Percentiles rank a stretch among this genome's conserved stretches.
Conservation (phyloP, 1,284 basidiomycete species). For the Takashimella tepidaria region DNA sequence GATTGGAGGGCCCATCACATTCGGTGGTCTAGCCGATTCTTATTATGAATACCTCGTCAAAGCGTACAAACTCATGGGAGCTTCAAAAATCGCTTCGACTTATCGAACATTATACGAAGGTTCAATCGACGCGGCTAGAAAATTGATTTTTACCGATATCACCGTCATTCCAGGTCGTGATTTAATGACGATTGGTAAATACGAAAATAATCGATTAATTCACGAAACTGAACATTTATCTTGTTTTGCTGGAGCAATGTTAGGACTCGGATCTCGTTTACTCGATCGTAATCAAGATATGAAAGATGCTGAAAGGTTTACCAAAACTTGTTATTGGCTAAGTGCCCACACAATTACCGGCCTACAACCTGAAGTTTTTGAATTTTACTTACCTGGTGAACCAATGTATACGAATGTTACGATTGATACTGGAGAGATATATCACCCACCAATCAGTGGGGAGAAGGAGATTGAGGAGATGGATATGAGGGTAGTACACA, state of each 20-base stretch:
- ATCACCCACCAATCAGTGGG: constrained; percentile 17
- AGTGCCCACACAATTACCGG: constrained; percentile 46
- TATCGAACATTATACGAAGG: constrained; percentile 51
- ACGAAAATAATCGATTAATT: constrained; percentile 25
- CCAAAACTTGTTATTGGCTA: constrained; percentile 54
- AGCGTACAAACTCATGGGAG: constrained; percentile 51
- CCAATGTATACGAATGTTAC: constrained; percentile 33
- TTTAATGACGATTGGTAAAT: constrained; percentile 45
- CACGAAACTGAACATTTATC: constrained; percentile 42
- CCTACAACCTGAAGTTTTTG: constrained; percentile 47
- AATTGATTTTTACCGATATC: constrained; percentile 47
- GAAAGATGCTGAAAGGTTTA: constrained; percentile 46
- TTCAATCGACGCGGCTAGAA: constrained; percentile 49
- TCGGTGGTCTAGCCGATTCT: constrained; percentile 50
- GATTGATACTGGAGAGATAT: constrained; percentile 8
- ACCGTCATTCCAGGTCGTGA: constrained; percentile 46
- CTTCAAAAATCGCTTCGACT: constrained; percentile 37
- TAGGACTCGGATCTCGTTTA: constrained; percentile 52
- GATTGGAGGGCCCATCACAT: constrained; percentile 37
- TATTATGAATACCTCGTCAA: constrained; percentile 58
- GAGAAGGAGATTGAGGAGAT: constrained; percentile 6
- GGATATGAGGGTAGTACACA: constrained; percentile 5
- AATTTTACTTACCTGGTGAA: constrained; percentile 33
- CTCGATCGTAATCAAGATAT: constrained; percentile 50
- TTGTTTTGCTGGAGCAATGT: constrained; percentile 56